Evolutionary conservation across 768 basidiomycete species (phyloP), one percentile per base, ranked within the genome.

Genomic region (Boletus rubropictus): DNA sequence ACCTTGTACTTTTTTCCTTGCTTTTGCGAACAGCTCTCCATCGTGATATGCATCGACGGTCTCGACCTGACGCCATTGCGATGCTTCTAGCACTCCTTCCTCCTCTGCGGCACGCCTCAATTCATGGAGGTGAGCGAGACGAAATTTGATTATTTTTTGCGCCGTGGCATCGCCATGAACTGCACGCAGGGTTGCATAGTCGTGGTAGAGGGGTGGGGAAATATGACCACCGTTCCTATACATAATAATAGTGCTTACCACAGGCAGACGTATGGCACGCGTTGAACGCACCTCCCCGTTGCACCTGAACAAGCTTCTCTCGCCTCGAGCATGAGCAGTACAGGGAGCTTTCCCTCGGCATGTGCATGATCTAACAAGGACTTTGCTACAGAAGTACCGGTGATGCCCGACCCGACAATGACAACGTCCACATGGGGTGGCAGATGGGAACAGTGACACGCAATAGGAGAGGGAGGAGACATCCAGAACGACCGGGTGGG

Each of bases 241-340:
- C 4, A 21, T 12, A 15, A 14, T 17, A 17, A 12, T 22, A 20
- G 8, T 25, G 22, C 5, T 39, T 8, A 24, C 32, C 15, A 12
- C 10, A 4, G 14, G 5, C 14, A 31, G 11, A 31, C 31, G 4
- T 31, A 5, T 9, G 9, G 10, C n/a, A n/a, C 31, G n/a, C 12
- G n/a, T 12, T n/a, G n/a, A 11, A 65, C 71, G n/a, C 48, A 81
- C 82, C 85, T 72, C 31, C 78, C 86, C 0, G 85, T 86, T 7
- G 86, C 86, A 1, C 86, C 86, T 0, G 82, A 85, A 56, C 86
- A 88, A 0, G 73, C 72, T 10, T 86, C 85, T 44, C 91, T 68
- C 4, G 90, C 91, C 55, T 95, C 91, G 18, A 95, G 73, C 71
- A 91, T 81, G 18, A 89, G 77, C 2, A 93, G 62, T 31, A 69